These are phyloP conservation scores for Amaranthus cruentus DNA, from an alignment of 148 eudicot species.

Conservation along the genomic window DNA sequence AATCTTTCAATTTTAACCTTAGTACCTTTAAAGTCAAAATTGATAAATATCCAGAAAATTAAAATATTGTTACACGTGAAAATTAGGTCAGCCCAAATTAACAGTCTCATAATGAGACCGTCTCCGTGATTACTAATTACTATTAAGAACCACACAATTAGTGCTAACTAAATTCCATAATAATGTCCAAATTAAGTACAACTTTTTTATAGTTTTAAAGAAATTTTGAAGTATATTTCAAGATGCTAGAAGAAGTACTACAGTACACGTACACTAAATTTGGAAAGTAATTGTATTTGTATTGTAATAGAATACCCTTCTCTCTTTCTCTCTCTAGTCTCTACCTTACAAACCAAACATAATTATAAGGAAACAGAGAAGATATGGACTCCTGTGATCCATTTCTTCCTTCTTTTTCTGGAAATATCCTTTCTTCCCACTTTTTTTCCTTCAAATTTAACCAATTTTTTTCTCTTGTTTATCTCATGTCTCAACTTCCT, in stretches of 20 bases:
- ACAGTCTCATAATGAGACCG: no score
- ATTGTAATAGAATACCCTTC: not conserved
- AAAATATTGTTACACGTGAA: no score
- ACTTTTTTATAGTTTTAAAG: no score
- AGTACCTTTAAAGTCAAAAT: no score
- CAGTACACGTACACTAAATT: slow-evolving; percentile 18
- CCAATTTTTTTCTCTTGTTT: not conserved
- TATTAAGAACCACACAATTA: slow-evolving; percentile 14
- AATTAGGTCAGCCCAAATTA: no score
- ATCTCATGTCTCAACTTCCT: not conserved
- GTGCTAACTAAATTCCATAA: not conserved
- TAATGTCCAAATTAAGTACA: not conserved
- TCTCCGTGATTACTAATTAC: no score
- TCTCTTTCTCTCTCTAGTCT: slow-evolving; percentile 11
- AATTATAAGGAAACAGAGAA: not conserved
- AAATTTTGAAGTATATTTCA: no score
- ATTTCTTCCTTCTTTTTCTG: slow-evolving; percentile 23
- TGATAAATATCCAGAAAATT: no score
- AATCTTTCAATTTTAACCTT: no score
- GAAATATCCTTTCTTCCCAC: slow-evolving; percentile 12
- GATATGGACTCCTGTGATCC: slow-evolving; percentile 30
- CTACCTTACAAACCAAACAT: slow-evolving; percentile 9
- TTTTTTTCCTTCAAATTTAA: slow-evolving; percentile 14
- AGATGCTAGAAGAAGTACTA: not conserved
- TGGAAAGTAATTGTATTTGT: no score